These are phyloP conservation scores for Achaetomium macrosporum DNA, from an alignment of 2,329 filamentous ascomycete species.

Conservation along the genomic window DNA sequence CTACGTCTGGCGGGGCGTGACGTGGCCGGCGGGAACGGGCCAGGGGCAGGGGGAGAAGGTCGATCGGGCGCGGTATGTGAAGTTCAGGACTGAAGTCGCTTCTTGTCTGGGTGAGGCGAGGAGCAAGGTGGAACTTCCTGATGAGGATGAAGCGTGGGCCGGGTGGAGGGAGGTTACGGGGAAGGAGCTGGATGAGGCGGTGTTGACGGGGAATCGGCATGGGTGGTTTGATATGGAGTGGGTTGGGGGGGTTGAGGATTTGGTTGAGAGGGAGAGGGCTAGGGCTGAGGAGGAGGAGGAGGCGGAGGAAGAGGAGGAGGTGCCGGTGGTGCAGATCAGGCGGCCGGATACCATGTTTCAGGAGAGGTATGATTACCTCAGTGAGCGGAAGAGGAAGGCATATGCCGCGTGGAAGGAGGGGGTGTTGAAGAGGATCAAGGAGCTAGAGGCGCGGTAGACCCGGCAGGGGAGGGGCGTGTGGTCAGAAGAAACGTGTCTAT, in stretches of 20 bases:
- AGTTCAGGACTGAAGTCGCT: constrained; percentile 43
- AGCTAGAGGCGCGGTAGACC: constrained; percentile 16
- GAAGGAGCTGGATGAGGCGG: constrained; percentile 56
- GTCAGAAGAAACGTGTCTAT: background rate
- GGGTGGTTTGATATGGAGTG: constrained; percentile 59
- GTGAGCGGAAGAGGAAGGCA: constrained; percentile 54
- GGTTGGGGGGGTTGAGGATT: constrained; percentile 55
- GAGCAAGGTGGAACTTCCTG: constrained; percentile 32
- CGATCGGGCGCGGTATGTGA: constrained; percentile 41
- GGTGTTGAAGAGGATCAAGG: constrained; percentile 49
- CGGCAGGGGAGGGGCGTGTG: constrained; percentile 1
- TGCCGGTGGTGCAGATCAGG: constrained; percentile 38
- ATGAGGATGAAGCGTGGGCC: constrained; percentile 49
- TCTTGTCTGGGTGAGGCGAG: constrained; percentile 39
- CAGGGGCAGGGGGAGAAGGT: constrained; percentile 32
- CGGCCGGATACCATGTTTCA: constrained; percentile 67
- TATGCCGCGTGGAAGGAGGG: constrained; percentile 59
- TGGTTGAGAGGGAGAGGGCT: constrained; percentile 33
- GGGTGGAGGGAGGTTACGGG: constrained; percentile 46
- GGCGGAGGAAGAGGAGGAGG: constrained; percentile 31
- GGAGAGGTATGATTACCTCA: constrained; percentile 65
- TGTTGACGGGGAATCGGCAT: constrained; percentile 50
- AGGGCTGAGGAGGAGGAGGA: constrained; percentile 21
- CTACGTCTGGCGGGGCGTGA: constrained; percentile 50
- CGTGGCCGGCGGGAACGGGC: constrained; percentile 32